Conservation (phyloP, 352 stramenopile species). For the Aphanomyces astaci region DNA sequence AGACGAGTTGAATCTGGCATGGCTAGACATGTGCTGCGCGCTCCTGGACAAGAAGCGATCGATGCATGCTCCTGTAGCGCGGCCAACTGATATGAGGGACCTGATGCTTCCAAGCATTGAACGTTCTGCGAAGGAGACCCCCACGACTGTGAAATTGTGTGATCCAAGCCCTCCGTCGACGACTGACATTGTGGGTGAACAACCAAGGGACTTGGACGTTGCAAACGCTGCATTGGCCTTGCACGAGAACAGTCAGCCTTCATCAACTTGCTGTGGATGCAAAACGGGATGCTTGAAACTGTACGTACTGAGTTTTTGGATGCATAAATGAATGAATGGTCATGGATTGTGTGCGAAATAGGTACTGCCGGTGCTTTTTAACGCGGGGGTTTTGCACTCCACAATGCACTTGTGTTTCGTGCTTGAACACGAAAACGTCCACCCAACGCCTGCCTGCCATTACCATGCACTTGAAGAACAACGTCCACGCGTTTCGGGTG, state of each 20-base stretch:
- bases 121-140: conserved; percentile 19
- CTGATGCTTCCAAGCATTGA: conserved; percentile 35
- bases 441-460: conserved; percentile 68
- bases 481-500: conserved; percentile 51
- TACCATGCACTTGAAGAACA: conserved; percentile 64
- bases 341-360: conserved; percentile 16
- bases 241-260: conserved; percentile 59
- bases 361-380: conserved; percentile 80
- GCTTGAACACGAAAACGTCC: conserved; percentile 51
- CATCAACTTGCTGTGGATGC: conserved; percentile 69
- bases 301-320: conserved; percentile 28
- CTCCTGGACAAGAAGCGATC: conserved; percentile 48
- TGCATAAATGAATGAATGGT: not conserved
- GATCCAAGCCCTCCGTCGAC: not conserved
- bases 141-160: not conserved
- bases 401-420: conserved; percentile 60
- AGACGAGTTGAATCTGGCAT: conserved; percentile 45
- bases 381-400: conserved; percentile 70
- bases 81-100: conserved; percentile 39
- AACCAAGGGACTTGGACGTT: conserved; percentile 39
- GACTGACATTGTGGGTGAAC: conserved; percentile 31
- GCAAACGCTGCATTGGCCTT: conserved; percentile 58
- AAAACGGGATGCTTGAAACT: conserved; percentile 83
- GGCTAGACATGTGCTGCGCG: conserved; percentile 77
- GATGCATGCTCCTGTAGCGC: conserved; percentile 32